phyloP scores from a whole-genome alignment of 2,329 filamentous ascomycete genomes.

The Aspergillus brunneoviolaceus region DNA sequence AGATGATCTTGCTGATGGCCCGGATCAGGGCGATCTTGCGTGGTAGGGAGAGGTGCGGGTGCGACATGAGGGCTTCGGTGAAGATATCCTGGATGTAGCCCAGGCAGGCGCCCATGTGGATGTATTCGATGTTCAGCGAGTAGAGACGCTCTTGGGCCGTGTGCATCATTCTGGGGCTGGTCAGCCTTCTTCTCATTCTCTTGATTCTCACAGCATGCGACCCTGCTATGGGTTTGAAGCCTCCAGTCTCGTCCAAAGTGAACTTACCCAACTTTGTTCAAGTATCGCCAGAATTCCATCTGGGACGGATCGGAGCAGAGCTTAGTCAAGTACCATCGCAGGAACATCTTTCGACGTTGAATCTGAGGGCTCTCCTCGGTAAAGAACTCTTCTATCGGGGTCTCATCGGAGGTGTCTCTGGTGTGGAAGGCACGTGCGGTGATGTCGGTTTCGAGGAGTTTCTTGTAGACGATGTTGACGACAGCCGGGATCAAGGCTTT shows the following conservation, averaged over 20 bases:
- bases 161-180: constrained; percentile 66
- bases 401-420: constrained; percentile 62
- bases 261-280: constrained; percentile 75
- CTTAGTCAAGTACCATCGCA: constrained; percentile 71
- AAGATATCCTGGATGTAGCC: constrained; percentile 77
- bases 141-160: constrained; percentile 71
- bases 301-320: constrained; percentile 72
- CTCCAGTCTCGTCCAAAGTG: no score
- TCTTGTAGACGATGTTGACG: constrained; percentile 82
- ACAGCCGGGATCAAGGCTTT: constrained; percentile 78
- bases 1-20: constrained; percentile 76
- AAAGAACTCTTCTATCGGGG: constrained; percentile 62
- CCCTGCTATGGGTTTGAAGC: no score
- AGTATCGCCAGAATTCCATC: constrained; percentile 79
- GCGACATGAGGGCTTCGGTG: constrained; percentile 70
- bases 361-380: constrained; percentile 73
- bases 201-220: neutral
- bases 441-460: constrained; percentile 77
- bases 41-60: constrained; percentile 64
- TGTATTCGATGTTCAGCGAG: constrained; percentile 75
- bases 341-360: constrained; percentile 72
- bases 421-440: constrained; percentile 74
- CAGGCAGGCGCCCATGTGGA: constrained; percentile 71
- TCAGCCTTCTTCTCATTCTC: neutral
- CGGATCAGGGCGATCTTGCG: constrained; percentile 73